Percentiles rank a stretch among this genome's conserved stretches.
Conservation (phyloP, 2,329 filamentous ascomycete species). For the Penicillium concentricum region DNA sequence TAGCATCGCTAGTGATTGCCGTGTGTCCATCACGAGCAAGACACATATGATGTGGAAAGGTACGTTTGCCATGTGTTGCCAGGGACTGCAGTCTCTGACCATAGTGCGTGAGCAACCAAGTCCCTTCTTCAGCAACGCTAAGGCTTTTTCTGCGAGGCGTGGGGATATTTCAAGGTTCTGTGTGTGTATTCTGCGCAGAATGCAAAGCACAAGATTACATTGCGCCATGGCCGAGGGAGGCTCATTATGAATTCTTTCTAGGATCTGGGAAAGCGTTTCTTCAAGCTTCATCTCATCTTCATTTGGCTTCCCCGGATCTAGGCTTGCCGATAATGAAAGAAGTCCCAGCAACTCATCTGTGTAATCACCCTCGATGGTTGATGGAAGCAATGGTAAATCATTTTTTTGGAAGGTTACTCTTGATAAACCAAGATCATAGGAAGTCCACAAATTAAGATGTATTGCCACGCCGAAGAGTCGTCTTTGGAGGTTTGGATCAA, state of each 20-base stretch:
- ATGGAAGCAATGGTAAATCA: constrained; percentile 34
- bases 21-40: constrained; percentile 54
- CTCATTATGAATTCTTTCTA: constrained; percentile 40
- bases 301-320: constrained; percentile 50
- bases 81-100: constrained; percentile 47
- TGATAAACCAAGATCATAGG: constrained; percentile 57
- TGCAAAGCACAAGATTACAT: constrained; percentile 54
- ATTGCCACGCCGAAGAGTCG: constrained; percentile 51
- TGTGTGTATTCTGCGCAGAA: constrained; percentile 53
- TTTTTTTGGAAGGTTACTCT: constrained; percentile 49
- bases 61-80: constrained; percentile 60
- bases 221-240: constrained; percentile 52
- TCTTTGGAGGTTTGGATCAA: constrained; percentile 37
- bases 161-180: constrained; percentile 47
- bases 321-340: constrained; percentile 51
- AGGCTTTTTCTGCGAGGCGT: constrained; percentile 44
- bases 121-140: constrained; percentile 45
- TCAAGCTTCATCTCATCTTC: constrained; percentile 45
- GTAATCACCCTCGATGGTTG: constrained; percentile 44
- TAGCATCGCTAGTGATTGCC: constrained; percentile 49
- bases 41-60: constrained; percentile 59
- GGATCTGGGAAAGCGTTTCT: constrained; percentile 38
- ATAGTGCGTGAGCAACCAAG: constrained; percentile 49
- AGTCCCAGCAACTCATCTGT: constrained; percentile 53
- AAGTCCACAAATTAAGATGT: constrained; percentile 59